Conservation (phyloP, 768 basidiomycete species). For the Hygrophorus russula region DNA sequence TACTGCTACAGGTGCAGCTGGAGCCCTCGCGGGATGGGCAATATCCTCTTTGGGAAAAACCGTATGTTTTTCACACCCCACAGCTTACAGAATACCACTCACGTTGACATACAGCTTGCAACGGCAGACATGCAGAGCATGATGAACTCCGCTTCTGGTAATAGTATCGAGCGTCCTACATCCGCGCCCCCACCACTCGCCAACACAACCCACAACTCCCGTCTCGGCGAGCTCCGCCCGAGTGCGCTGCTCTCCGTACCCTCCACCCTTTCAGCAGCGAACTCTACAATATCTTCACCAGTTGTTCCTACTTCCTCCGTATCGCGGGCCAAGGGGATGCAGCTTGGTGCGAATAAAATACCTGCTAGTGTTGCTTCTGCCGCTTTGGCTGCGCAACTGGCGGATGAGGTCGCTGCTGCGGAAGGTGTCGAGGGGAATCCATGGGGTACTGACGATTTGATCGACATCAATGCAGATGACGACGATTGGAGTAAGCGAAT, state of each 20-base stretch:
- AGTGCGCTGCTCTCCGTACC: not conserved
- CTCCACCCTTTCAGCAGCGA: not conserved
- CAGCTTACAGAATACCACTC: not conserved
- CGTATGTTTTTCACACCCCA: slow-evolving; percentile 24
- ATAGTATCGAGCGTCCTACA: slow-evolving; percentile 23
- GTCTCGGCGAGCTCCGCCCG: no score
- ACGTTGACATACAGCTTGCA: slow-evolving; percentile 38
- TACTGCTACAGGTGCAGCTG: slow-evolving; percentile 84
- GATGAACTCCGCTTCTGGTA: slow-evolving; percentile 25
- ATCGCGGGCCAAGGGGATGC: slow-evolving; percentile 46
- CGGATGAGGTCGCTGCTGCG: slow-evolving; percentile 42
- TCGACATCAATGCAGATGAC: slow-evolving; percentile 87
- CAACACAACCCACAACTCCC: not conserved
- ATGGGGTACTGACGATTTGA: slow-evolving; percentile 74
- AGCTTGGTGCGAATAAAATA: slow-evolving; percentile 50
- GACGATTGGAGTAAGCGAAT: slow-evolving; percentile 85
- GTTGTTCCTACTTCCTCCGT: not conserved
- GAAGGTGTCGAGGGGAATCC: slow-evolving; percentile 33
- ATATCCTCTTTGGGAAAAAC: slow-evolving; percentile 83
- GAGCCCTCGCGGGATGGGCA: slow-evolving; percentile 91
- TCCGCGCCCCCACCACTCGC: slow-evolving; percentile 18
- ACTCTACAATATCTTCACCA: no score
- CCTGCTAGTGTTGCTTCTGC: slow-evolving; percentile 21
- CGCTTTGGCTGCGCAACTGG: slow-evolving; percentile 40
- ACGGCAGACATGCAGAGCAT: slow-evolving; percentile 62